Evolutionary conservation across 441 rosid species (phyloP).

Genomic region (Theobroma grandiflorum): DNA sequence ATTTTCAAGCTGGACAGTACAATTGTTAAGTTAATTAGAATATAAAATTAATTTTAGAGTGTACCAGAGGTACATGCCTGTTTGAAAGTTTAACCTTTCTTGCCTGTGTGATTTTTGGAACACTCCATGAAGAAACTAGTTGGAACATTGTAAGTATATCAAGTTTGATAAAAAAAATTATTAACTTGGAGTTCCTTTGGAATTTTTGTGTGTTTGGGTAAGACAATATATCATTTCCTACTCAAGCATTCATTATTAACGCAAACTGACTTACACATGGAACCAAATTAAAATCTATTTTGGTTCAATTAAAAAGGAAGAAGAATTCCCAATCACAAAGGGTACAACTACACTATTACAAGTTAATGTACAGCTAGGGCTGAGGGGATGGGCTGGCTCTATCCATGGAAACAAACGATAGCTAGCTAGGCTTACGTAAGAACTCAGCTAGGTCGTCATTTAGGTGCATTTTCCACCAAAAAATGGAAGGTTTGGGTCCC

Average conservation of each 20-base stretch:
- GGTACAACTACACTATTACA: too few species aligned
- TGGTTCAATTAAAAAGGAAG: background rate
- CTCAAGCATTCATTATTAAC: background rate
- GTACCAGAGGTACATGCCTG: too few species aligned
- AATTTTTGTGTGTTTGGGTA: background rate
- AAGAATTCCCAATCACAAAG: background rate
- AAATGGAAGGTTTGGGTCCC: too few species aligned
- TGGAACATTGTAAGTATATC: background rate
- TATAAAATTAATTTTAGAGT: too few species aligned
- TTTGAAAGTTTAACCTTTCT: background rate
- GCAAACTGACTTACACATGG: background rate
- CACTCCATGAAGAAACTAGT: background rate
- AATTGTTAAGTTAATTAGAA: too few species aligned
- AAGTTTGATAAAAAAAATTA: background rate
- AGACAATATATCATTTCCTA: background rate
- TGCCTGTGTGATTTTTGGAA: background rate
- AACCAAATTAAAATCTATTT: background rate
- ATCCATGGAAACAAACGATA: background rate
- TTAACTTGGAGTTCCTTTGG: background rate
- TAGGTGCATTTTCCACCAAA: background rate
- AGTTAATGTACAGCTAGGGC: background rate
- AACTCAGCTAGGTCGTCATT: background rate
- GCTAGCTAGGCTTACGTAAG: background rate
- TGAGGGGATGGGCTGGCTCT: background rate
- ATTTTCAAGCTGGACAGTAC: too few species aligned